A percentile compares a stretch with the other conserved stretches of the same genome.
These are phyloP conservation scores for Sclerospora graminicola DNA, from an alignment of 352 stramenopile species.

Conservation along the genomic window DNA sequence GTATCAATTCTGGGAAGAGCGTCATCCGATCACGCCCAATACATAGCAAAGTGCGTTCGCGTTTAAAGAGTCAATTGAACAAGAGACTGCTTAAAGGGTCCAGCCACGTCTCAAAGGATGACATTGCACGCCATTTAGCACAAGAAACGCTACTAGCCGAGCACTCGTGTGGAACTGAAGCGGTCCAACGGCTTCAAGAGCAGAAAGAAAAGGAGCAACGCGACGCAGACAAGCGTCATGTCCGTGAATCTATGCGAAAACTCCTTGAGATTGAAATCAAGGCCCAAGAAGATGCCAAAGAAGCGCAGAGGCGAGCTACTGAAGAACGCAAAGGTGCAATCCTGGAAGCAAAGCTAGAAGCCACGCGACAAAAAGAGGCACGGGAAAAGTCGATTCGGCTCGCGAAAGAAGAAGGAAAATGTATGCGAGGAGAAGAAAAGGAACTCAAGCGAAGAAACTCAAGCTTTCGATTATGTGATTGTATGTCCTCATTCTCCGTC, in stretches of 20 bases:
- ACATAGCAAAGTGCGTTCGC: conserved; percentile 45
- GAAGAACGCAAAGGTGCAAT: conserved; percentile 66
- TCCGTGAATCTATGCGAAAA: conserved; percentile 55
- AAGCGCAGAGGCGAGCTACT: conserved; percentile 48
- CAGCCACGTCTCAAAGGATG: conserved; percentile 23
- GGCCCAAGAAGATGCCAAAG: conserved; percentile 62
- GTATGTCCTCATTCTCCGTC: too few relatives aligned
- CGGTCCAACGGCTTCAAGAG: conserved; percentile 21
- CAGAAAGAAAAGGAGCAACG: conserved; percentile 45
- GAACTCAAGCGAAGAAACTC: conserved; percentile 61
- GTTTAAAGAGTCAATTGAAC: conserved; percentile 48
- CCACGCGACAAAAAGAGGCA: conserved; percentile 51
- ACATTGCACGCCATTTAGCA: conserved; percentile 27
- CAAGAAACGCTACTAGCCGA: conserved; percentile 41
- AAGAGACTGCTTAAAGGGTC: conserved; percentile 28
- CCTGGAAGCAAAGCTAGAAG: conserved; percentile 49
- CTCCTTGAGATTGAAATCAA: conserved; percentile 73
- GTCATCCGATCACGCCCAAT: conserved; percentile 51
- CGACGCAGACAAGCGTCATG: conserved; percentile 45
- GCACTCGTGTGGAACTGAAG: conserved; percentile 30
- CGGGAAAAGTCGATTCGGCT: conserved; percentile 46
- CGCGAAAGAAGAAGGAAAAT: conserved; percentile 56
- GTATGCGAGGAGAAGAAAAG: conserved; percentile 60
- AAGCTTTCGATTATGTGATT: too few relatives aligned
- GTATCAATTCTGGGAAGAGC: conserved; percentile 83